Base-by-base conservation (phyloP, 176 grass and related monocot species). In the Avena insularis region DNA sequence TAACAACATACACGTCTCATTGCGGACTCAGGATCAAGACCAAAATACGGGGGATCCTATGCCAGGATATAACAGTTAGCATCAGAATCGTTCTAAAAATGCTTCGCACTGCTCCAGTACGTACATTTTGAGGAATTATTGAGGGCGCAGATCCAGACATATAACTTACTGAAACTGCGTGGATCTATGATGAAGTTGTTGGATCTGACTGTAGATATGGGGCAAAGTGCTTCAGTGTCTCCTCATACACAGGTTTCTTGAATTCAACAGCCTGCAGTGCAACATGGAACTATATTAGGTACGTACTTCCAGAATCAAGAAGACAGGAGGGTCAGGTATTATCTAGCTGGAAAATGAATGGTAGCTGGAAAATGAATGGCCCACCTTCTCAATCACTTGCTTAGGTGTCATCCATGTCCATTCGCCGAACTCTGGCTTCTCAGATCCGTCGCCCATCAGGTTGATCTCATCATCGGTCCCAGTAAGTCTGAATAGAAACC, bases 161-260 rank as follows among this genome's bases (percentile, higher is more conserved):
- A 51, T 1, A 77, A 46, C 14, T 31, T 25, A 36, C 9, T 69
- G 60, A 61, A 75, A 40, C 48, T 12, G 3, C n/a, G 8, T 45
- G 8, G 13, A 48, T 79, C 60, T 90, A 84, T 15, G 82, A 82
- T 8, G 86, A 85, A 65, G 78, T 64, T 14, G 83, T 2, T 77
- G 85, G 81, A 93, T 89, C 90, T 75, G 87, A 90, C 60, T 96
- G 84, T 77, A 99, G 87, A 84, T 85, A 87, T 17, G 92, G 73
- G 4, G 74, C 79, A 50, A 94, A 94, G 83, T 91, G 89, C 75
- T 94, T 93, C 33, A 99, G 27, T 19, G 90, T 92, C 58, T 96
- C 92, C 90, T 94, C 89, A 84, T 99, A 99, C 12, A 99, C 90
- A 12, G 94, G 92, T 73, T 93, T 99, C 84, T 99, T 99, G 64